phyloP scores from a whole-genome alignment of 2,329 filamentous ascomycete genomes.

The Sporothrix schenckii region DNA sequence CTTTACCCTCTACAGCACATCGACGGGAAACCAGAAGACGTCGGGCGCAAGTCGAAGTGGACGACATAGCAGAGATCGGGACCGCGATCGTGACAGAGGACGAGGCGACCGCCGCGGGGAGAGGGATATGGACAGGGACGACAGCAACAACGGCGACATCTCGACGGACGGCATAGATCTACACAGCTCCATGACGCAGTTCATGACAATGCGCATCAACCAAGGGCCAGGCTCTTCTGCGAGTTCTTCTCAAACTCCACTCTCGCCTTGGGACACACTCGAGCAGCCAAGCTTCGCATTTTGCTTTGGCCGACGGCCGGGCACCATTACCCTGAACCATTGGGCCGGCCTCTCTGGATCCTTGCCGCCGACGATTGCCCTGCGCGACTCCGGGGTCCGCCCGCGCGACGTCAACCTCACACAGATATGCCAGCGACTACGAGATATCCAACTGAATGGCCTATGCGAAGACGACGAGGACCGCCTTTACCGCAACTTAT shows the following conservation, averaged over 20 bases:
- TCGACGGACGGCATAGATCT: conserved; percentile 54
- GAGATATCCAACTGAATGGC: conserved; percentile 57
- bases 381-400: conserved; percentile 60
- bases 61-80: conserved; percentile 27
- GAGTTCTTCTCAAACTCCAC: conserved; percentile 47
- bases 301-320: conserved; percentile 65
- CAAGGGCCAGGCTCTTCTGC: conserved; percentile 11
- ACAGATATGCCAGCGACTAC: conserved; percentile 61
- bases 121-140: conserved; percentile 38
- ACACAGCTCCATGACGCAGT: conserved; percentile 60
- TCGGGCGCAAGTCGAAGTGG: conserved; percentile 5
- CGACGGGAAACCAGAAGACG: conserved; percentile 47
- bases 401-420: conserved; percentile 64
- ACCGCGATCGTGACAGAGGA: conserved; percentile 22
- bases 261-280: conserved; percentile 68
- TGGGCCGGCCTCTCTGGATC: conserved; percentile 65
- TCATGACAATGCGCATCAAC: conserved; percentile 59
- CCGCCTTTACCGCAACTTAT: conserved; percentile 65
- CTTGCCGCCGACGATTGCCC: conserved; percentile 58
- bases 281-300: conserved; percentile 75
- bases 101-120: conserved; percentile 24
- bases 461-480: conserved; percentile 61
- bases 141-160: conserved; percentile 45
- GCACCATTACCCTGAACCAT: conserved; percentile 72
- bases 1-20: conserved; percentile 58